Conservation (phyloP, 2,329 filamentous ascomycete genomes). For the Cordyceps militaris region DNA sequence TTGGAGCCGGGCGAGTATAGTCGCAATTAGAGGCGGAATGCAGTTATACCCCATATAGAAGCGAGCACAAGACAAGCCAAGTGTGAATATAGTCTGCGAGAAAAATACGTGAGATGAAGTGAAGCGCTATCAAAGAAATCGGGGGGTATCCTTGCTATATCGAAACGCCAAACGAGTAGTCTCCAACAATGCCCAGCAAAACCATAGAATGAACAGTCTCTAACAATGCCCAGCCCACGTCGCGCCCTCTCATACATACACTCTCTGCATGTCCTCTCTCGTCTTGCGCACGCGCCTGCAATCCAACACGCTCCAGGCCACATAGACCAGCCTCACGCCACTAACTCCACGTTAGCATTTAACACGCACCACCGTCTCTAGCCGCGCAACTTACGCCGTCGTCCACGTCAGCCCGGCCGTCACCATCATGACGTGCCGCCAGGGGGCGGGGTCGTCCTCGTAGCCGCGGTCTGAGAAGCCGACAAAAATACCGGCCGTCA, state of each 20-base stretch:
- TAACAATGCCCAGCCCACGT: too few species aligned
- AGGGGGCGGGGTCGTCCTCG: slow-evolving; percentile 4
- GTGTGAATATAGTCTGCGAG: neutral
- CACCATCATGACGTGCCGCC: slow-evolving; percentile 6
- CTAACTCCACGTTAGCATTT: neutral
- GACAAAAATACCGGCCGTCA: slow-evolving; percentile 10
- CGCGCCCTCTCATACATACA: neutral
- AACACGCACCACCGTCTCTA: neutral
- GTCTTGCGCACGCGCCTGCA: slow-evolving; percentile 4
- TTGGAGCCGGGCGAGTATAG: slow-evolving; percentile 19
- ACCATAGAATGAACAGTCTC: too few species aligned
- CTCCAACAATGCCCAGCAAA: neutral
- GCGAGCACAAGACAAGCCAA: neutral
- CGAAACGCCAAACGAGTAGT: neutral
- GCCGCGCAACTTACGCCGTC: neutral
- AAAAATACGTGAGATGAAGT: too few species aligned
- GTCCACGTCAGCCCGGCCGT: slow-evolving; percentile 8
- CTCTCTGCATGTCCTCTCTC: neutral
- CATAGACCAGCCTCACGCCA: neutral
- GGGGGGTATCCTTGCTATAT: neutral
- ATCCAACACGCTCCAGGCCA: slow-evolving; percentile 3
- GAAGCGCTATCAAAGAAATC: neutral
- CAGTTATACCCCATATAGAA: neutral
- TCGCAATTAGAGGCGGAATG: slow-evolving; percentile 11
- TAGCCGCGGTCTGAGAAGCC: slow-evolving; percentile 2